These are phyloP conservation scores for Claviceps arundinis DNA, from an alignment of 2,329 filamentous ascomycete species.

Conservation along the genomic window DNA sequence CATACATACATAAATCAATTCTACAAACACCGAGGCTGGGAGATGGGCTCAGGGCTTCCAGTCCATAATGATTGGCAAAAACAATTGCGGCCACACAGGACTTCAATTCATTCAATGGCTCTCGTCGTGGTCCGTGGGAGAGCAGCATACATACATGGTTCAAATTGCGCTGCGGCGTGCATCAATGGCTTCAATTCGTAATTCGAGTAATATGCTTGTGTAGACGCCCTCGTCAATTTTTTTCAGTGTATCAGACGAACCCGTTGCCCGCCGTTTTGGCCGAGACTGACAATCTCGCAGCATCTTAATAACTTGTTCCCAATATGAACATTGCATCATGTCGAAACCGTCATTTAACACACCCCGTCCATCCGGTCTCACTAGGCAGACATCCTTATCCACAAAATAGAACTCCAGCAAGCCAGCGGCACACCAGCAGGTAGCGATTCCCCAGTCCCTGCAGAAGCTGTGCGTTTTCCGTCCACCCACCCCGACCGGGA, in stretches of 20 bases:
- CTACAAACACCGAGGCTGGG: neutral
- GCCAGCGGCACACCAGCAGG: neutral
- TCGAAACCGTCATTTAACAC: neutral
- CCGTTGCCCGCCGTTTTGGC: neutral
- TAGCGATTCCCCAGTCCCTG: constrained; percentile 13
- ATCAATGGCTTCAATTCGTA: neutral
- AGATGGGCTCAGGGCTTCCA: neutral
- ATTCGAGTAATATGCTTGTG: neutral
- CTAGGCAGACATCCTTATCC: neutral
- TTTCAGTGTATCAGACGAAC: neutral
- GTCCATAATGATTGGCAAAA: neutral
- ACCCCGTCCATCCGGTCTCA: neutral
- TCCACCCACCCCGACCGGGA: constrained; percentile 5
- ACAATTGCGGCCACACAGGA: too few species aligned
- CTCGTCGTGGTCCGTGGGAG: too few species aligned
- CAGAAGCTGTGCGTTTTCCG: constrained; percentile 8
- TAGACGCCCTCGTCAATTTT: neutral
- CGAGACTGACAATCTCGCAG: neutral
- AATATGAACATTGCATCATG: neutral
- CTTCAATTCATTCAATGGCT: too few species aligned
- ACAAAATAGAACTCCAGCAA: neutral
- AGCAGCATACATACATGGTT: too few species aligned
- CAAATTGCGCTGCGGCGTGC: too few species aligned
- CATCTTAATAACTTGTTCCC: neutral
- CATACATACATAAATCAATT: neutral